phyloP scores from a whole-genome alignment of 2,329 filamentous ascomycete species.

The Epichloe baconii region DNA sequence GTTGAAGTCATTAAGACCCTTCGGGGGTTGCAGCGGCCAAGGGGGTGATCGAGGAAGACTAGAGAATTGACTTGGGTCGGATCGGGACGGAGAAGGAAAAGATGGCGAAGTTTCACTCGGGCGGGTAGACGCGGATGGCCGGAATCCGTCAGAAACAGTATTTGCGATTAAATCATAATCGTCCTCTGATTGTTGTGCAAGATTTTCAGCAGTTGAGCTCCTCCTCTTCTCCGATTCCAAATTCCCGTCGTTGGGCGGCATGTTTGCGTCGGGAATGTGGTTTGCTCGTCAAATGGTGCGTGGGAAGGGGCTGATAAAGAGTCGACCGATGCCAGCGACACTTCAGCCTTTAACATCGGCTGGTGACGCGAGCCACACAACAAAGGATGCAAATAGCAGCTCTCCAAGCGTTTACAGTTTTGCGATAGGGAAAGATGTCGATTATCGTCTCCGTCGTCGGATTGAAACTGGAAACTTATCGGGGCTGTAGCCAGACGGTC shows the following conservation, averaged over 20 bases:
- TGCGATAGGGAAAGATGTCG: not conserved
- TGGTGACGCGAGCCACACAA: not conserved
- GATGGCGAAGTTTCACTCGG: conserved; percentile 2
- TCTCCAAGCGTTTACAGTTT: not conserved
- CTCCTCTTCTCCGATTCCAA: conserved; percentile 29
- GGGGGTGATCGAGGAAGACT: conserved; percentile 9
- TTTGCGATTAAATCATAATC: conserved; percentile 37
- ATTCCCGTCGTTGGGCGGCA: conserved; percentile 24
- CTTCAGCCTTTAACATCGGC: not conserved
- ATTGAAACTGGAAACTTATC: not conserved
- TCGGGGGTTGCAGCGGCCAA: conserved; percentile 12
- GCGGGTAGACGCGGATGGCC: conserved; percentile 17
- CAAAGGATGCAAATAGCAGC: not conserved
- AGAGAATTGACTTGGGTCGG: not conserved
- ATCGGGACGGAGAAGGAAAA: conserved; percentile 11
- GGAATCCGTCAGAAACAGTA: conserved; percentile 40
- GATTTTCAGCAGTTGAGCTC: conserved; percentile 26
- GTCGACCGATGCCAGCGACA: not conserved
- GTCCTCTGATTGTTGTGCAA: conserved; percentile 25
- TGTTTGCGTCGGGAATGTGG: conserved; percentile 23
- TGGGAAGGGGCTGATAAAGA: not conserved
- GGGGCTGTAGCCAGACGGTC: not conserved
- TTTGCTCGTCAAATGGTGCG: not conserved
- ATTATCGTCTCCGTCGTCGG: not conserved
- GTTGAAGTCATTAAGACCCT: conserved; percentile 13